Percentiles rank a stretch among this genome's conserved stretches.
phyloP scores from a whole-genome alignment of 1,284 basidiomycete genomes.

The Ceratorhiza oryzae-sativae region DNA sequence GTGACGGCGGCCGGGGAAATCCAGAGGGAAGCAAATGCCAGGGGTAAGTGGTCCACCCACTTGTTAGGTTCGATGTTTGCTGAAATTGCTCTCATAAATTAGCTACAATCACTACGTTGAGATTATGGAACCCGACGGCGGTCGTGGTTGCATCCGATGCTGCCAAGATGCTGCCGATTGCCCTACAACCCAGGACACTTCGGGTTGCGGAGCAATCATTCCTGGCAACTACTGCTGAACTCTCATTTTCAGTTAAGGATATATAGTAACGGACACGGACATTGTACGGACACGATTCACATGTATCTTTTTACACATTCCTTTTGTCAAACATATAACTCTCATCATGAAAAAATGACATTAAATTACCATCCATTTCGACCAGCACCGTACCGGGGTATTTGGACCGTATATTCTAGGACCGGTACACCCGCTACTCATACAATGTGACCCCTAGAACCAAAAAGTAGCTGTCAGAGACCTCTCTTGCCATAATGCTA shows the following conservation, averaged over 20 bases:
- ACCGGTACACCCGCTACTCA: no score
- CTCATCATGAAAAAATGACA: no score
- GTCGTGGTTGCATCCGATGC: constrained; percentile 48
- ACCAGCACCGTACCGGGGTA: no score
- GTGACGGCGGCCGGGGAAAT: constrained; percentile 47
- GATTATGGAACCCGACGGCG: constrained; percentile 47
- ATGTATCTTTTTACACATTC: neutral
- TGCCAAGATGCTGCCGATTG: constrained; percentile 46
- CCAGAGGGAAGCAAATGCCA: constrained; percentile 45
- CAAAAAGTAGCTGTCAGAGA: no score
- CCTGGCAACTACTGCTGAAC: constrained; percentile 44
- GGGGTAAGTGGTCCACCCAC: constrained; percentile 37
- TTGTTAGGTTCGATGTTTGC: neutral
- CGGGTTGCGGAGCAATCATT: constrained; percentile 43
- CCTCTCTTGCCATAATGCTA: no score
- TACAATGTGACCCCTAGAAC: no score
- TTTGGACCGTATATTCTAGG: no score
- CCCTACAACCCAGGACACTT: constrained; percentile 41
- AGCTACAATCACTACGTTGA: constrained; percentile 48
- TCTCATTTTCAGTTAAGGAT: no score
- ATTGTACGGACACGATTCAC: neutral
- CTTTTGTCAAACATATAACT: neutral
- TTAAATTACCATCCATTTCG: no score
- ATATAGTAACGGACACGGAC: constrained; percentile 8
- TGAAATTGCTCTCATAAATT: neutral